A percentile compares a stretch with the other conserved stretches of the same genome.
Conservation (phyloP, 2,329 filamentous ascomycete species). For the Cladosporium sp. region DNA sequence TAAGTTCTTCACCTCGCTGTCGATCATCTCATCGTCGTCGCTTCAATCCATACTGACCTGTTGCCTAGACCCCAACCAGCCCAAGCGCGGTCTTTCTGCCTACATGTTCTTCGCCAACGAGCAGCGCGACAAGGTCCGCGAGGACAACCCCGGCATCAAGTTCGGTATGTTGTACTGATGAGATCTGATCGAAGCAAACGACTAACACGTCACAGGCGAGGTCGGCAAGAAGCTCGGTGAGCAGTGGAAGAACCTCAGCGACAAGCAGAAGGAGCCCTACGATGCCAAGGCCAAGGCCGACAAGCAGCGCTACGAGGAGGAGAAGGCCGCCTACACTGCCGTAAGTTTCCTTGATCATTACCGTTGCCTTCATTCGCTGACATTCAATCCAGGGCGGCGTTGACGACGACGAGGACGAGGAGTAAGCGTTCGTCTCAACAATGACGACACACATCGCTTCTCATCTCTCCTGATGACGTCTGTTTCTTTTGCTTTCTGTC, state of each 20-base stretch:
- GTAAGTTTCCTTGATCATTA: slow-evolving; percentile 50
- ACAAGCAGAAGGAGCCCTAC: slow-evolving; percentile 89
- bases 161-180: slow-evolving; percentile 62
- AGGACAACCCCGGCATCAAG: slow-evolving; percentile 95
- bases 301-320: slow-evolving; percentile 99
- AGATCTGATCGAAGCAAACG: not conserved
- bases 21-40: not conserved
- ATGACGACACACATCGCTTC: not conserved
- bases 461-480: not conserved
- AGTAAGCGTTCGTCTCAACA: slow-evolving; percentile 13
- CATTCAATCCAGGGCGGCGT: slow-evolving; percentile 24
- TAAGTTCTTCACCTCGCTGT: slow-evolving; percentile 34
- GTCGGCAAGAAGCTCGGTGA: slow-evolving; percentile 98
- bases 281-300: slow-evolving; percentile 94
- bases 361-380: slow-evolving; percentile 15
- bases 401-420: slow-evolving; percentile 36
- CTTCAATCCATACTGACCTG: slow-evolving; percentile 15
- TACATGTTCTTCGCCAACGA: slow-evolving; percentile 99
- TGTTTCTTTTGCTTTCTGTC: slow-evolving; percentile 4
- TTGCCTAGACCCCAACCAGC: slow-evolving; percentile 80
- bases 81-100: slow-evolving; percentile 97
- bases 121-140: slow-evolving; percentile 94
- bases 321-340: slow-evolving; percentile 84
- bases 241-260: slow-evolving; percentile 94
- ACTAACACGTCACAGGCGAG: slow-evolving; percentile 57